Evolutionary conservation across 1,284 basidiomycete species (phyloP), one percentile per base, ranked within the genome.

Genomic region (Exobasidium rhododendri): DNA sequence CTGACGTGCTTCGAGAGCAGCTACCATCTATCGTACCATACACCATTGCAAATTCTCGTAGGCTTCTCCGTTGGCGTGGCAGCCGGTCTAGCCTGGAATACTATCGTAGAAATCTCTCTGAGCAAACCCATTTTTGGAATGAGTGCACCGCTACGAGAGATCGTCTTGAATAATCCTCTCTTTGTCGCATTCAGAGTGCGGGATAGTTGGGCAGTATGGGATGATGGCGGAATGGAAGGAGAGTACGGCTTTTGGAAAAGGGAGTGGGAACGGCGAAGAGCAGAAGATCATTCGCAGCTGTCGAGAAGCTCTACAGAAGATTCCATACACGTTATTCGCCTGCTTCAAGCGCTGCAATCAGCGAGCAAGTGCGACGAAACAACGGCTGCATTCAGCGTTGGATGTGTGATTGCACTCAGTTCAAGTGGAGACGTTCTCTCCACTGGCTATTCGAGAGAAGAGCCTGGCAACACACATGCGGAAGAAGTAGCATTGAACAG

Each of bases 401-500:
- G 96, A 35, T 94, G 91, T 71, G 85, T 92, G 35, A 82, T 97
- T 52, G 87, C 89, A 35, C 70, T 82, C 78, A n/a, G 68, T 1
- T 56, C 56, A 22, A 28, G 40, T 28, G 65, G 62, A 2, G 53
- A 57, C 0, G 61, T 90, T 43, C 81, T 98, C 28, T 83, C 90
- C 4, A 88, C 88, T 5, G 94, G 94, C 28, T 94, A 88, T 81
- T 97, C 93, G 35, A 85, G 96, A 74, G 94, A 98, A 80, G 85
- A 97, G 0, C 70, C 70, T 1, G 94, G 94, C 56, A 98, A 97
- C 80, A 97, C 94, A 1, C 96, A 99, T 80, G 94, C 94, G 13
- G 94, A 99, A 82, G 92, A 94, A 24, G 96, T 94, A 77, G 94
- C 94, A 0, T 82, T 98, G 51, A 81, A 85, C 45, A 97, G 97